Evolutionary conservation across 352 stramenopile genomes (phyloP).

Genomic region (Aphanomyces euteiches): DNA sequence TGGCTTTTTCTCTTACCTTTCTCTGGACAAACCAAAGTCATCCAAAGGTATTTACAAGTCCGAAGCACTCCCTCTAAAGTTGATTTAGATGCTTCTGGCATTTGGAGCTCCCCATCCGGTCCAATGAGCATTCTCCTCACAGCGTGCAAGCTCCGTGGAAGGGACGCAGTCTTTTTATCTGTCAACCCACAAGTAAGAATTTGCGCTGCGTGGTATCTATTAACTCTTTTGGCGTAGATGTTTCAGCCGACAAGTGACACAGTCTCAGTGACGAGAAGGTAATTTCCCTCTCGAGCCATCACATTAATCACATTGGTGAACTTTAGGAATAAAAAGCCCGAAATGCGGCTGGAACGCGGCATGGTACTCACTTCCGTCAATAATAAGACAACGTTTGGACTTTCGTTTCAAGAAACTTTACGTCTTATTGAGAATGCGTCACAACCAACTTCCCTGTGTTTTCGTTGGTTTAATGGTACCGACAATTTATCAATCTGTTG

Average conservation of each 20-base stretch:
- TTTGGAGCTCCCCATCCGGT: constrained; percentile 63
- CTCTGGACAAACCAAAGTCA: background rate
- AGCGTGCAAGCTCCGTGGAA: constrained; percentile 54
- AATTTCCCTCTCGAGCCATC: background rate
- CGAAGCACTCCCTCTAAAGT: too few relatives aligned
- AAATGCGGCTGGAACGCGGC: constrained; percentile 46
- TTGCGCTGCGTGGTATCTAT: background rate
- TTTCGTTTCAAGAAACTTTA: constrained; percentile 50
- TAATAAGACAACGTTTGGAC: constrained; percentile 70
- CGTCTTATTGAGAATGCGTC: constrained; percentile 53
- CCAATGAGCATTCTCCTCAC: constrained; percentile 52
- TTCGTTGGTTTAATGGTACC: constrained; percentile 70
- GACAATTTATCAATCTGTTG: background rate
- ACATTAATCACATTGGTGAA: background rate
- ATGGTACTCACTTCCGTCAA: constrained; percentile 76
- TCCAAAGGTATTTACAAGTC: too few relatives aligned
- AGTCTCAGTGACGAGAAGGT: background rate
- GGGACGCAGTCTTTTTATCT: constrained; percentile 70
- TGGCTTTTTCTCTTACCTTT: constrained; percentile 50
- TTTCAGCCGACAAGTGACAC: background rate
- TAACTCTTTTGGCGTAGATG: background rate
- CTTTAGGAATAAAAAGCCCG: constrained; percentile 10
- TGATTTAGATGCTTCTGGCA: constrained; percentile 35
- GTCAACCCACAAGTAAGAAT: constrained; percentile 43
- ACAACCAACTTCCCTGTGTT: constrained; percentile 62